Evolutionary conservation across 2,329 filamentous ascomycete genomes (phyloP).

Genomic region (Dothideomycetes sp.): DNA sequence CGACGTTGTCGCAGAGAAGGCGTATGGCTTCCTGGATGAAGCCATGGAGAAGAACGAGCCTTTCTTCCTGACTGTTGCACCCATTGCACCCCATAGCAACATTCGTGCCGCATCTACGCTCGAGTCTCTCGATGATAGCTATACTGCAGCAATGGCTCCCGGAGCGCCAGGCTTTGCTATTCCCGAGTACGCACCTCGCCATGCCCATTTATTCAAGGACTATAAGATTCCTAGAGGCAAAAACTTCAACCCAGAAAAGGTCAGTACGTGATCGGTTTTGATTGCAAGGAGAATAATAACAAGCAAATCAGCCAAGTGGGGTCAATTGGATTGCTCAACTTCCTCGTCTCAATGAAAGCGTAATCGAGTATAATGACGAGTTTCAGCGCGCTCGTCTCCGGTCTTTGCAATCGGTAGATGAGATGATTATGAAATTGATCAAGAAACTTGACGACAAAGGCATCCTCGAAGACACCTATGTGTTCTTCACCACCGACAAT

Average conservation of each 20-base stretch:
- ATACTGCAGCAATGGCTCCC: conserved; percentile 3
- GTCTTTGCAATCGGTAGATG: conserved; percentile 44
- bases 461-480: conserved; percentile 38
- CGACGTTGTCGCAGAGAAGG: conserved; percentile 50
- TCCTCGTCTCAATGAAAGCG: conserved; percentile 27
- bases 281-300: neutral
- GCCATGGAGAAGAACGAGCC: conserved; percentile 11
- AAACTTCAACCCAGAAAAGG: conserved; percentile 30
- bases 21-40: conserved; percentile 44
- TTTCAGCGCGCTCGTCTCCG: conserved; percentile 43
- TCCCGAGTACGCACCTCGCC: conserved; percentile 40
- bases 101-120: conserved; percentile 3
- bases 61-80: conserved; percentile 21
- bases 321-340: conserved; percentile 39
- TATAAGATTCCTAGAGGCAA: conserved; percentile 44
- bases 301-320: conserved; percentile 22
- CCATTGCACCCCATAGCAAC: conserved; percentile 20
- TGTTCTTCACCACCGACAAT: conserved; percentile 52
- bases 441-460: conserved; percentile 27
- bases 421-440: conserved; percentile 40
- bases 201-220: conserved; percentile 45
- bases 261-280: neutral
- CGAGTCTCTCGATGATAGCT: neutral
- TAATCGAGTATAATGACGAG: conserved; percentile 38
- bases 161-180: conserved; percentile 11